Percentiles rank a stretch among this genome's conserved stretches.
phyloP scores from a whole-genome alignment of 805 yeast genomes.

The Ogataea dorogensis region DNA sequence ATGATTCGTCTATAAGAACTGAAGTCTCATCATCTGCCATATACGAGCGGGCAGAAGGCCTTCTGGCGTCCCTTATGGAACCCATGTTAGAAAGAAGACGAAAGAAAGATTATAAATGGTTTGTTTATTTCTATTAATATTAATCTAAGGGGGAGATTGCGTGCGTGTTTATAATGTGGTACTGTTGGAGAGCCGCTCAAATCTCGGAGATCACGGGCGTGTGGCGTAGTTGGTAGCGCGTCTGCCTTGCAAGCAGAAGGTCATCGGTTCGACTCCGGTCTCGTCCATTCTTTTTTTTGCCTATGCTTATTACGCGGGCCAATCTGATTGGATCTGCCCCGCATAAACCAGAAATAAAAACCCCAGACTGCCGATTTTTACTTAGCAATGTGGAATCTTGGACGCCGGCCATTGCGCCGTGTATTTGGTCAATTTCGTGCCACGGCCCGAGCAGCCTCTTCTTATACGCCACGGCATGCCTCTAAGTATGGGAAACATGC shows the following conservation, averaged over 20 bases:
- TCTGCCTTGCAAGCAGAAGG: constrained; percentile 76
- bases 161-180: background rate
- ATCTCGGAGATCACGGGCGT: constrained; percentile 45
- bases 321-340: constrained; percentile 7
- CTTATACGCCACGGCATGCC: background rate
- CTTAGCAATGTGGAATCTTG: background rate
- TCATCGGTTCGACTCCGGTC: constrained; percentile 78
- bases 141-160: background rate
- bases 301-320: constrained; percentile 1
- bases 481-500: background rate
- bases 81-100: constrained; percentile 1
- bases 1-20: constrained; percentile 17
- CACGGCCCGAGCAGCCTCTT: background rate
- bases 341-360: too few species aligned
- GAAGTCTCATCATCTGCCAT: constrained; percentile 15
- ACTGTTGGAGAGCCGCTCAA: background rate
- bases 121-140: constrained; percentile 1
- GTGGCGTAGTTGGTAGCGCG: constrained; percentile 86
- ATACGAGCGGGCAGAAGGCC: constrained; percentile 15
- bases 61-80: constrained; percentile 7
- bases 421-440: background rate
- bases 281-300: constrained; percentile 48
- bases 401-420: background rate
- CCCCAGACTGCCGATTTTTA: too few species aligned
- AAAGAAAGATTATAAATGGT: background rate